phyloP scores from a whole-genome alignment of 2,329 filamentous ascomycete species.

The Penicillium frequentans region DNA sequence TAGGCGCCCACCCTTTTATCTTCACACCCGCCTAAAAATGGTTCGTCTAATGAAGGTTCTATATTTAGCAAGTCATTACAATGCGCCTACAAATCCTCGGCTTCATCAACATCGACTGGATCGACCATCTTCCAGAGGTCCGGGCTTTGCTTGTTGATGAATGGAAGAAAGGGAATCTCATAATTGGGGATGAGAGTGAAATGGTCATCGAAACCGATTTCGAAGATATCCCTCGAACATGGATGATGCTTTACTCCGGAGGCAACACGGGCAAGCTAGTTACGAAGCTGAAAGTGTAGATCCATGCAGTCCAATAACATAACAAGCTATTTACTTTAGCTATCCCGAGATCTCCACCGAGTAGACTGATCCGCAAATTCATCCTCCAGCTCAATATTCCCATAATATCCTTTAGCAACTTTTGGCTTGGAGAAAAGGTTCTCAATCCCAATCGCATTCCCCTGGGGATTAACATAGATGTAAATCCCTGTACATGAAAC shows the following conservation, averaged over 20 bases:
- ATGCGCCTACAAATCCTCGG: conserved; percentile 21
- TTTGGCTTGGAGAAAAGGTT: too few relatives aligned
- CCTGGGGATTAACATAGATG: too few relatives aligned
- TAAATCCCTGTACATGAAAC: too few relatives aligned
- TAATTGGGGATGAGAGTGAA: conserved; percentile 46
- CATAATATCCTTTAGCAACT: too few relatives aligned
- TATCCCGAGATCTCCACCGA: too few relatives aligned
- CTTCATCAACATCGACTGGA: conserved; percentile 22
- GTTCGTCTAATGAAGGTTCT: too few relatives aligned
- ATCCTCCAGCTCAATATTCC: too few relatives aligned
- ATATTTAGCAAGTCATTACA: conserved; percentile 10
- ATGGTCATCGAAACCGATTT: conserved; percentile 41
- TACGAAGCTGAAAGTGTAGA: conserved; percentile 4
- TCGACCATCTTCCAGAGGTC: conserved; percentile 22
- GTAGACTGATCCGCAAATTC: too few relatives aligned
- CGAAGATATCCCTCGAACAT: conserved; percentile 6
- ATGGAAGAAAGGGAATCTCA: conserved; percentile 48
- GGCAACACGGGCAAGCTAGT: conserved; percentile 7
- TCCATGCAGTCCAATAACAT: not conserved
- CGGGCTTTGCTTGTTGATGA: conserved; percentile 27
- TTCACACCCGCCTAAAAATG: not conserved
- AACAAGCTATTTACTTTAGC: too few relatives aligned
- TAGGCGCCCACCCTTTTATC: conserved; percentile 1
- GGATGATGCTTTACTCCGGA: conserved; percentile 7
- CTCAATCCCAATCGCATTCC: too few relatives aligned